phyloP scores from a whole-genome alignment of 1,284 basidiomycete genomes.

The Inonotus hispidus region DNA sequence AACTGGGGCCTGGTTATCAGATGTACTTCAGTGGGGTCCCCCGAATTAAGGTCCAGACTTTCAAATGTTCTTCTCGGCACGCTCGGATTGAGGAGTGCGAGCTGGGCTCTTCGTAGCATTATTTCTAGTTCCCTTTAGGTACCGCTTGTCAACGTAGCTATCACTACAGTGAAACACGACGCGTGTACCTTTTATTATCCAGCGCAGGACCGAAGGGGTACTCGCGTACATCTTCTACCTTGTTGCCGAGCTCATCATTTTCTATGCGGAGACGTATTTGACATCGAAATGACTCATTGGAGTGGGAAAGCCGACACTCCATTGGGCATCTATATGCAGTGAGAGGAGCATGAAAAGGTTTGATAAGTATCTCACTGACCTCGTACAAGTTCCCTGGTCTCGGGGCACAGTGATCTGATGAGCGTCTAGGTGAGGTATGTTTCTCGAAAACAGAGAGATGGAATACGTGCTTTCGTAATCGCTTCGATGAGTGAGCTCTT shows the following conservation, averaged over 20 bases:
- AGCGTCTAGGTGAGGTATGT: too few relatives aligned
- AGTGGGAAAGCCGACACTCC: slow-evolving; percentile 35
- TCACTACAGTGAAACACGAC: background rate
- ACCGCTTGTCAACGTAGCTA: background rate
- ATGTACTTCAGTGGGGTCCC: background rate
- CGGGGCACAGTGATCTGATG: slow-evolving; percentile 7
- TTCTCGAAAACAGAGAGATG: too few relatives aligned
- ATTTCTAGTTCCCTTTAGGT: slow-evolving; percentile 37
- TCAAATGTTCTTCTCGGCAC: slow-evolving; percentile 24
- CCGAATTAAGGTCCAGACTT: slow-evolving; percentile 21
- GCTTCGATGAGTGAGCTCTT: slow-evolving; percentile 34
- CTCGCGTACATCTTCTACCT: slow-evolving; percentile 28
- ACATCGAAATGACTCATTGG: slow-evolving; percentile 31
- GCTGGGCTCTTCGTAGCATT: slow-evolving; percentile 40
- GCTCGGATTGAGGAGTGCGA: slow-evolving; percentile 37
- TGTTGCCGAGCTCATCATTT: slow-evolving; percentile 27
- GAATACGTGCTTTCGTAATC: slow-evolving; percentile 35
- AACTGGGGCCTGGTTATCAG: slow-evolving; percentile 19
- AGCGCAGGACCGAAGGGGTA: slow-evolving; percentile 33
- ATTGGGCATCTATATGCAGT: slow-evolving; percentile 38
- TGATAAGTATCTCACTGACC: background rate
- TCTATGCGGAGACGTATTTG: slow-evolving; percentile 33
- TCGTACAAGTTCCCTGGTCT: background rate
- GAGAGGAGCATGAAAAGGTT: slow-evolving; percentile 25
- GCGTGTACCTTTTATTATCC: slow-evolving; percentile 23